Evolutionary conservation across 1,139 yeast genomes (phyloP).

Genomic region (Pichia inconspicua): DNA sequence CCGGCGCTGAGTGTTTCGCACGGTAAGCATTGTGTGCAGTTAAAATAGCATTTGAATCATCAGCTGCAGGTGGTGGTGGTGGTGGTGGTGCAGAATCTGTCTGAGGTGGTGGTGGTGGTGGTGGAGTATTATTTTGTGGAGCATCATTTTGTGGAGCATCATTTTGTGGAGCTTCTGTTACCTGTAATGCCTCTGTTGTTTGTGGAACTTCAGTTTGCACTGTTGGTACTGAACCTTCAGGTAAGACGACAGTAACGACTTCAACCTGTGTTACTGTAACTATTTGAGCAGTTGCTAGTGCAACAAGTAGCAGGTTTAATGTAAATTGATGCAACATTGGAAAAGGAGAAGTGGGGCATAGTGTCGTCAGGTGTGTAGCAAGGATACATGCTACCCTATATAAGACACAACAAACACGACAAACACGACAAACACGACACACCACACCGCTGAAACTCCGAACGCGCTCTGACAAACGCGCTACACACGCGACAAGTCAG

Average conservation of each 20-base stretch:
- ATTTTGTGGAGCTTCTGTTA: background rate
- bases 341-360: background rate
- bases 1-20: constrained; percentile 41
- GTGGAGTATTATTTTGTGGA: background rate
- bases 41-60: constrained; percentile 26
- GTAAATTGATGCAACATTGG: background rate
- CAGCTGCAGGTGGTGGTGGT: constrained; percentile 1
- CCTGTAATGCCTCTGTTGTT: background rate
- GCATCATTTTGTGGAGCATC: background rate
- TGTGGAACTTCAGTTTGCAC: background rate
- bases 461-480: background rate
- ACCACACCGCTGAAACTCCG: background rate
- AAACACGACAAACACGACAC: no score
- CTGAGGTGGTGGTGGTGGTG: background rate
- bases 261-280: background rate
- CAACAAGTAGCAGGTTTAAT: background rate
- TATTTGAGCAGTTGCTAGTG: background rate
- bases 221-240: background rate
- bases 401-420: no score
- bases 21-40: constrained; percentile 42
- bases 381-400: background rate
- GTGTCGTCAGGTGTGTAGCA: background rate
- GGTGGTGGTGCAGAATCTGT: background rate
- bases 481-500: background rate
- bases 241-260: background rate